Percentiles rank a stretch among this genome's conserved stretches.
Conservation (phyloP, 2,329 filamentous ascomycete genomes). For the Tolypocladium paradoxum region DNA sequence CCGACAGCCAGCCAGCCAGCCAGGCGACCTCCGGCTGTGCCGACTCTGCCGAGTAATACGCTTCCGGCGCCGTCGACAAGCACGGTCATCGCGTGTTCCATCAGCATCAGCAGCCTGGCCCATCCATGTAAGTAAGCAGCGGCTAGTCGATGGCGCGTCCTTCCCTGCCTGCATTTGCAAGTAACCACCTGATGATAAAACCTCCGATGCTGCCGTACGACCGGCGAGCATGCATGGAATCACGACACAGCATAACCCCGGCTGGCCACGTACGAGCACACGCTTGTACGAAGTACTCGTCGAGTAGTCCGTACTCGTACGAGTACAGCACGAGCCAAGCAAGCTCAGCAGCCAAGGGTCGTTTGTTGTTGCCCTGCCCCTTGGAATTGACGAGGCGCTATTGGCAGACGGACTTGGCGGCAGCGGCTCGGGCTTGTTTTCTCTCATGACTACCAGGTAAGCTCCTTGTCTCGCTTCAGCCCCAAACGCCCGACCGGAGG, state of each 20-base stretch:
- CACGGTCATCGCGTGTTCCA: not conserved
- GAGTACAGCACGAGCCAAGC: no score
- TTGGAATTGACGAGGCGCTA: not conserved
- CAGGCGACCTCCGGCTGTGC: not conserved
- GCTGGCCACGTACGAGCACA: no score
- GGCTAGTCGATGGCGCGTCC: not conserved
- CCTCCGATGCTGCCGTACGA: not conserved
- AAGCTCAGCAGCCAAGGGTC: not conserved
- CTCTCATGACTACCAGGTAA: not conserved
- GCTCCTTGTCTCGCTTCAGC: not conserved
- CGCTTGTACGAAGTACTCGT: no score
- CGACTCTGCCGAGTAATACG: not conserved
- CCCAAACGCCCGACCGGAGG: not conserved
- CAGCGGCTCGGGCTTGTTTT: not conserved
- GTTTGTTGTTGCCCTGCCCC: not conserved
- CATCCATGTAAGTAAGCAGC: not conserved
- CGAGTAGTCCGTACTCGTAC: no score
- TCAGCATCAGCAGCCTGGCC: not conserved
- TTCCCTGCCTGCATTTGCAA: not conserved
- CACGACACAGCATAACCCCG: not conserved
- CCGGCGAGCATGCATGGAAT: not conserved
- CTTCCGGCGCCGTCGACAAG: not conserved
- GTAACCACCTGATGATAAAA: not conserved
- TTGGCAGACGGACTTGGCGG: not conserved
- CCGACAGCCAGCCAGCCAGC: no score